These are phyloP conservation scores for Rhizopogon vesiculosus DNA, from an alignment of 768 basidiomycete species.

Conservation along the genomic window DNA sequence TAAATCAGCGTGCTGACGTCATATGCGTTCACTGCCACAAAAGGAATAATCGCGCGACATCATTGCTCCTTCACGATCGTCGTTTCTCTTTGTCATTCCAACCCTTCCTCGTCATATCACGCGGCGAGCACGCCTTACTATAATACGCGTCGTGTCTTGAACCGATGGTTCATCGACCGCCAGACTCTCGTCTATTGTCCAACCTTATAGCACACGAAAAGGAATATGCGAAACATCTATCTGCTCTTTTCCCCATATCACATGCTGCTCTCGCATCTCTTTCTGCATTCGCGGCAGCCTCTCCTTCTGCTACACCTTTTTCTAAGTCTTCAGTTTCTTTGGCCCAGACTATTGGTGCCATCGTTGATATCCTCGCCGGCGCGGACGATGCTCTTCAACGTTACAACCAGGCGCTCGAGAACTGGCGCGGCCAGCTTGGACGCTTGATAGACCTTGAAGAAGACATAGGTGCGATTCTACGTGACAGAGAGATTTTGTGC, in stretches of 20 bases:
- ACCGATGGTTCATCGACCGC: slow-evolving; percentile 64
- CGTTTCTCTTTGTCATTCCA: not conserved
- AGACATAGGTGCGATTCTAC: slow-evolving; percentile 61
- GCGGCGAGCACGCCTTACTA: not conserved
- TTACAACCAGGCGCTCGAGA: slow-evolving; percentile 58
- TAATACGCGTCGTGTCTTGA: too few species aligned
- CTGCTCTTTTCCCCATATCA: slow-evolving; percentile 52
- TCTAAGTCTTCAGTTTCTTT: slow-evolving; percentile 24
- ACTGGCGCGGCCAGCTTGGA: slow-evolving; percentile 60
- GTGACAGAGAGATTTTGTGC: slow-evolving; percentile 81
- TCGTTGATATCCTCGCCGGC: slow-evolving; percentile 53
- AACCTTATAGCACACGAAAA: slow-evolving; percentile 69
- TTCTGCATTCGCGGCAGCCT: slow-evolving; percentile 69
- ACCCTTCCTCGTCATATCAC: not conserved
- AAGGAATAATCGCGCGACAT: too few species aligned
- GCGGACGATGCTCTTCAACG: slow-evolving; percentile 66
- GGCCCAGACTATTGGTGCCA: slow-evolving; percentile 24
- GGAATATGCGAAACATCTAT: slow-evolving; percentile 61
- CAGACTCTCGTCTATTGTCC: slow-evolving; percentile 67
- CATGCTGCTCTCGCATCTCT: slow-evolving; percentile 60
- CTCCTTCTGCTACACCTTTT: slow-evolving; percentile 46
- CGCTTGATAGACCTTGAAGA: slow-evolving; percentile 65
- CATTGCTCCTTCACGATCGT: too few species aligned
- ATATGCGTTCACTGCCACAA: too few species aligned
- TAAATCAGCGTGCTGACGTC: too few species aligned